These are phyloP conservation scores for Monosporozyma solicola DNA, from an alignment of 805 yeast genomes.

Conservation along the genomic window DNA sequence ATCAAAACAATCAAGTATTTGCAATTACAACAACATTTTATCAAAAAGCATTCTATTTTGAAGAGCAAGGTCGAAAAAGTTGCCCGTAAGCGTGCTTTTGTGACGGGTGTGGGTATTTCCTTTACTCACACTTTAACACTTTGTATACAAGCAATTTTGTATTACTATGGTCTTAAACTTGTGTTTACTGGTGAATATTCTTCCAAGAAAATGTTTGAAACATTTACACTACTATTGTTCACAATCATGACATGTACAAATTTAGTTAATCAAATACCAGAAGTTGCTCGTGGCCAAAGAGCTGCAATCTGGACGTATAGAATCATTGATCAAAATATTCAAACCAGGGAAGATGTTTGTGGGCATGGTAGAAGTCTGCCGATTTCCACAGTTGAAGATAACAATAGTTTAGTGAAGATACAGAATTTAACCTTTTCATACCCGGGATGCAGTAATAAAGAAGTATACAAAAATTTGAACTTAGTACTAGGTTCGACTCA, in stretches of 20 bases:
- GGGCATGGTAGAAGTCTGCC: constrained; percentile 1
- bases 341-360: constrained; percentile 4
- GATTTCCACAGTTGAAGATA: not conserved
- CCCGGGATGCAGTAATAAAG: constrained; percentile 22
- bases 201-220: constrained; percentile 51
- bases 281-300: constrained; percentile 68
- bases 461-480: constrained; percentile 36
- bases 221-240: constrained; percentile 64
- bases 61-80: constrained; percentile 28
- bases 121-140: constrained; percentile 44
- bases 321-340: constrained; percentile 23
- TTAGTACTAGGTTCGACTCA: constrained; percentile 39
- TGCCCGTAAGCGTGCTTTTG: constrained; percentile 46
- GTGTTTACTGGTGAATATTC: constrained; percentile 51
- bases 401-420: constrained; percentile 31
- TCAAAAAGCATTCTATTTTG: constrained; percentile 26
- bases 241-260: constrained; percentile 57
- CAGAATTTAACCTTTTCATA: constrained; percentile 43
- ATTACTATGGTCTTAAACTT: constrained; percentile 72
- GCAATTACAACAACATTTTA: constrained; percentile 44
- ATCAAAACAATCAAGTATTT: constrained; percentile 57
- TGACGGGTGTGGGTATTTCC: constrained; percentile 62
- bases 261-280: constrained; percentile 62
- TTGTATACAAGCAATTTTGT: constrained; percentile 59
- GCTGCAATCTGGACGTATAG: constrained; percentile 49